A percentile compares a stretch with the other conserved stretches of the same genome.
These are phyloP conservation scores for Urostyla sp. DNA, from an alignment of 73 alveolate species.

Conservation along the genomic window DNA sequence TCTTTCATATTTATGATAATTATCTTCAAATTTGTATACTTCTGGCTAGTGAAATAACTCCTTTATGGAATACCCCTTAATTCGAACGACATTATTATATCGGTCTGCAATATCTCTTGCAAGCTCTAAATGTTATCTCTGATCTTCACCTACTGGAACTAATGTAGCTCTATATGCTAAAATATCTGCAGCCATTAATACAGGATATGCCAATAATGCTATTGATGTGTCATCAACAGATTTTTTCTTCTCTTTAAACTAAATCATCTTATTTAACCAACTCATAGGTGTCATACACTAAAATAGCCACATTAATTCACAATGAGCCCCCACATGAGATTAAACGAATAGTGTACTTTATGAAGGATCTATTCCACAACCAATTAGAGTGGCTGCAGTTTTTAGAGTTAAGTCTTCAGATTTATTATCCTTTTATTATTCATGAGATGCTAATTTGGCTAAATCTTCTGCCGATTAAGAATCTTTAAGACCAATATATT, in stretches of 20 bases:
- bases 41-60: constrained; percentile 67
- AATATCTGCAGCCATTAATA: constrained; percentile 93
- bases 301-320: constrained; percentile 88
- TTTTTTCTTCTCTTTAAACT: constrained; percentile 86
- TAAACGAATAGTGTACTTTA: constrained; percentile 79
- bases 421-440: constrained; percentile 24
- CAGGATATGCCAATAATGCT: constrained; percentile 86
- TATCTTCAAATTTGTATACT: constrained; percentile 57
- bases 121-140: constrained; percentile 88
- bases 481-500: constrained; percentile 35
- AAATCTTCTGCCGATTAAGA: constrained; percentile 3
- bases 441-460: no score
- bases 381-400: constrained; percentile 85
- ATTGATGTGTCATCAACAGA: constrained; percentile 59
- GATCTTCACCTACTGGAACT: constrained; percentile 94
- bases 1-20: constrained; percentile 52
- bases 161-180: constrained; percentile 79
- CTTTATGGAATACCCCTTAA: no score
- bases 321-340: constrained; percentile 82
- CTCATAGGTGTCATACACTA: constrained; percentile 85
- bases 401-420: constrained; percentile 69
- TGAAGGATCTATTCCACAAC: constrained; percentile 84
- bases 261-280: constrained; percentile 91
- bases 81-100: constrained; percentile 65
- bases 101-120: constrained; percentile 84